Conservation (phyloP, 1,284 basidiomycete genomes). For the Ganoderma lingzhi region DNA sequence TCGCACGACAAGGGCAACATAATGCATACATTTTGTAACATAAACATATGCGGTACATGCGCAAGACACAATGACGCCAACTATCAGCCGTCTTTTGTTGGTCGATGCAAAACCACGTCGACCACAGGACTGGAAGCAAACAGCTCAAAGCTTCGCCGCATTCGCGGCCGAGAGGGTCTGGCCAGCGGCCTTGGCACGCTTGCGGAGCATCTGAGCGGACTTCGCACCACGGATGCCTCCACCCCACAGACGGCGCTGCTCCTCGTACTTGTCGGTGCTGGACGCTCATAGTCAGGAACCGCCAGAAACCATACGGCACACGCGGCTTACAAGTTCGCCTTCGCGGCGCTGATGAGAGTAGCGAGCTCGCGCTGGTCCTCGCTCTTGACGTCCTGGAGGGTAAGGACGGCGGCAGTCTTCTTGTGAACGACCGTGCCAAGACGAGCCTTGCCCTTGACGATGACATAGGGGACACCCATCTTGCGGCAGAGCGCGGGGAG, state of each 20-base stretch:
- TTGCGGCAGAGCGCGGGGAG: constrained; percentile 98
- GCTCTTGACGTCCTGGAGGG: constrained; percentile 92
- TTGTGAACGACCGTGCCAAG: constrained; percentile 98
- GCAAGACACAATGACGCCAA: constrained; percentile 22
- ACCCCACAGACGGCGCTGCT: constrained; percentile 92
- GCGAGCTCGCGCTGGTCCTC: constrained; percentile 96
- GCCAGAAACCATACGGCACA: constrained; percentile 8
- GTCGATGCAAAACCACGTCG: constrained; percentile 18
- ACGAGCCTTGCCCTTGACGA: constrained; percentile 98
- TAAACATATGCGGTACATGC: constrained; percentile 27
- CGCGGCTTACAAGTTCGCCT: constrained; percentile 90
- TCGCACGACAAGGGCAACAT: constrained; percentile 7
- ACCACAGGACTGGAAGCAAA: constrained; percentile 4
- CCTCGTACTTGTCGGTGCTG: constrained; percentile 96
- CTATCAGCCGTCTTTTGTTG: constrained; percentile 25
- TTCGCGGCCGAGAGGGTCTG: constrained; percentile 62
- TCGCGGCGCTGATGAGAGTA: constrained; percentile 92
- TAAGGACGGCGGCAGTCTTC: constrained; percentile 95
- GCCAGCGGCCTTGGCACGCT: constrained; percentile 93
- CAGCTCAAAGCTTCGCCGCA: constrained; percentile 66
- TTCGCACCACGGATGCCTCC: constrained; percentile 96
- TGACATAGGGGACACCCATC: constrained; percentile 99
- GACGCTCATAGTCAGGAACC: constrained; percentile 15
- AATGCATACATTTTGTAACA: constrained; percentile 29
- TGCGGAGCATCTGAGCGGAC: constrained; percentile 91